Conservation (phyloP, 1,139 yeast genomes). For the Taphrina betulina region DNA sequence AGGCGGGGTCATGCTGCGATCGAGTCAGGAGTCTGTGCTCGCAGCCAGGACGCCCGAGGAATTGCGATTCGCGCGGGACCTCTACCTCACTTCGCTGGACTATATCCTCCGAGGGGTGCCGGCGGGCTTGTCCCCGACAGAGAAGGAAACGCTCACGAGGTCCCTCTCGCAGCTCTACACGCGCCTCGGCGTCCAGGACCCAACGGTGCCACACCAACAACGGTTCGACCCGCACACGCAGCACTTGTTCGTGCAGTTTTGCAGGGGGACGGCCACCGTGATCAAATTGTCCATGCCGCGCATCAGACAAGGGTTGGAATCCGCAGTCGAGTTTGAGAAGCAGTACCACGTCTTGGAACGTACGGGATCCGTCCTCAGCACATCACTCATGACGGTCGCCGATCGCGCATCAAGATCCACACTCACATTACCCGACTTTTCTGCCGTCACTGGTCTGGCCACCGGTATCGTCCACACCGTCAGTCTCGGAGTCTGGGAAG, state of each 20-base stretch:
- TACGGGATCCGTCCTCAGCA: neutral
- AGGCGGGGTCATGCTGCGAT: neutral
- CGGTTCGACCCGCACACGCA: neutral
- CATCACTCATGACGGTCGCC: slow-evolving; percentile 4
- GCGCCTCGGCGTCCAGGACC: neutral
- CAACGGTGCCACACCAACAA: neutral
- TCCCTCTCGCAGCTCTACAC: neutral
- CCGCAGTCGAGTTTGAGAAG: slow-evolving; percentile 12
- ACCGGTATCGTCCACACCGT: neutral
- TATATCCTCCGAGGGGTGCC: slow-evolving; percentile 18
- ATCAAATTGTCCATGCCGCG: slow-evolving; percentile 12
- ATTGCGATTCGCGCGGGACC: neutral
- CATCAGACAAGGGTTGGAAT: slow-evolving; percentile 1
- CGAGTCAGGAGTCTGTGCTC: slow-evolving; percentile 2
- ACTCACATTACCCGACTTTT: neutral
- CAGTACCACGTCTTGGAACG: slow-evolving; percentile 8
- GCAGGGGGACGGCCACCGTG: slow-evolving; percentile 12
- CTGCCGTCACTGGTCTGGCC: neutral
- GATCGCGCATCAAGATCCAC: neutral
- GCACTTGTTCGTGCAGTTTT: slow-evolving; percentile 1
- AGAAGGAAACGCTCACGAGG: neutral
- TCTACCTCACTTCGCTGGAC: neutral
- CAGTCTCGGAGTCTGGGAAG: slow-evolving; percentile 4
- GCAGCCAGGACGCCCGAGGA: slow-evolving; percentile 1
- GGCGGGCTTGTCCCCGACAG: neutral